A percentile compares a stretch with the other conserved stretches of the same genome.
Evolutionary conservation across 2,329 filamentous ascomycete species (phyloP).

Genomic region (Fonsecaea multimorphosa): DNA sequence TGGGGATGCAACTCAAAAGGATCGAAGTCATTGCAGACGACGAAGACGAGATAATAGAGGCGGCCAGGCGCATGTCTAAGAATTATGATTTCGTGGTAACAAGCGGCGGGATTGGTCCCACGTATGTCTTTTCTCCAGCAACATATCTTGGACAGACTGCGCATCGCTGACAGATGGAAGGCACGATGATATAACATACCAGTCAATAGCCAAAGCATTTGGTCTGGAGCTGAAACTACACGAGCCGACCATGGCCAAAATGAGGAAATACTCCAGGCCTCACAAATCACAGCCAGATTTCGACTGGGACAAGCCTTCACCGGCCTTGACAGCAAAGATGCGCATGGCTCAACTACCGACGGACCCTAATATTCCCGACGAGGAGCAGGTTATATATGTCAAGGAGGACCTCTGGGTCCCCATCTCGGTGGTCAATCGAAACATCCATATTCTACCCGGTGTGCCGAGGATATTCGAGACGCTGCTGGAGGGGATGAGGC

Average conservation of each 20-base stretch:
- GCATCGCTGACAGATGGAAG: slow-evolving; percentile 53
- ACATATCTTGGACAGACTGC: background rate
- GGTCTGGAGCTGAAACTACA: slow-evolving; percentile 76
- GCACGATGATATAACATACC: slow-evolving; percentile 97
- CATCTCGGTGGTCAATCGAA: slow-evolving; percentile 84
- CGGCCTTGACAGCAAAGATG: slow-evolving; percentile 78
- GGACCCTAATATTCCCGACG: slow-evolving; percentile 68
- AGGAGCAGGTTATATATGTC: slow-evolving; percentile 79
- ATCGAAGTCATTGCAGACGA: slow-evolving; percentile 95
- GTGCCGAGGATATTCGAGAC: slow-evolving; percentile 83
- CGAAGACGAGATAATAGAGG: slow-evolving; percentile 86
- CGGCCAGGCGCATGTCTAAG: slow-evolving; percentile 81
- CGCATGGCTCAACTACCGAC: slow-evolving; percentile 89
- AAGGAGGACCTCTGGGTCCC: slow-evolving; percentile 89
- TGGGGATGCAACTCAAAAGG: slow-evolving; percentile 74
- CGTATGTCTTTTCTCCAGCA: slow-evolving; percentile 62
- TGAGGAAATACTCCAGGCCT: slow-evolving; percentile 80
- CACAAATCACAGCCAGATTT: slow-evolving; percentile 76
- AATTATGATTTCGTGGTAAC: slow-evolving; percentile 95
- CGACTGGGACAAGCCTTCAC: slow-evolving; percentile 82
- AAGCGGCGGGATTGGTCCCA: slow-evolving; percentile 93
- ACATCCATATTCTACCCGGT: slow-evolving; percentile 90
- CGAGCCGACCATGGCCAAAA: slow-evolving; percentile 75
- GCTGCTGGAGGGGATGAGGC: slow-evolving; percentile 77
- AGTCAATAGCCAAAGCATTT: slow-evolving; percentile 91